These are phyloP conservation scores for Blastobotrys malaysiensis DNA, from an alignment of 1,139 yeast genomes.

Conservation along the genomic window DNA sequence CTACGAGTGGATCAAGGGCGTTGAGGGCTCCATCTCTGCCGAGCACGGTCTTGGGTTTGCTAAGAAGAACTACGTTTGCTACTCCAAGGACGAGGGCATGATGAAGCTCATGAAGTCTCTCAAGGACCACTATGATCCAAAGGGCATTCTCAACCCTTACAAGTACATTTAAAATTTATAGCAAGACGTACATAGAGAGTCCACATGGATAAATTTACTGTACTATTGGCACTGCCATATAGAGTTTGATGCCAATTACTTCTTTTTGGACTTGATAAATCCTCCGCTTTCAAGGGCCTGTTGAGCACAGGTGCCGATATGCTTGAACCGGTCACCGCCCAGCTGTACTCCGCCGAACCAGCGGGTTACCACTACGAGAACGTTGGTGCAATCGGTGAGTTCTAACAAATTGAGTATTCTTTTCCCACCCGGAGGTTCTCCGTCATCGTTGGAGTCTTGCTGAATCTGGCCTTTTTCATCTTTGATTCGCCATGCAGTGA, in stretches of 20 bases:
- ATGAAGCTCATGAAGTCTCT: conserved; percentile 68
- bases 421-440: conserved; percentile 86
- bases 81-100: conserved; percentile 69
- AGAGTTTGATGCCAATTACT: too few relatives aligned
- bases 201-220: not conserved
- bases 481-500: conserved; percentile 74
- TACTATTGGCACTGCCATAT: too few relatives aligned
- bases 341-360: conserved; percentile 90
- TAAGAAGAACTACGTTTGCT: conserved; percentile 81
- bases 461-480: conserved; percentile 38
- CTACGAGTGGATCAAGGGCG: conserved; percentile 78
- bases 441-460: conserved; percentile 87
- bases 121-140: conserved; percentile 81
- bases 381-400: conserved; percentile 66
- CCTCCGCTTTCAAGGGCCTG: conserved; percentile 65
- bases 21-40: conserved; percentile 85
- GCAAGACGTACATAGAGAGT: not conserved
- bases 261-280: conserved; percentile 25
- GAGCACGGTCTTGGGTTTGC: conserved; percentile 98
- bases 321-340: conserved; percentile 82
- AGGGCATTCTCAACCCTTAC: conserved; percentile 86
- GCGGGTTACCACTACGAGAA: conserved; percentile 76
- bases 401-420: conserved; percentile 67
- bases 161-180: conserved; percentile 45
- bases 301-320: conserved; percentile 76